Evolutionary conservation across 140 eudicot species (phyloP), one percentile per base, ranked within the genome.

Genomic region (Senecio squalidus): DNA sequence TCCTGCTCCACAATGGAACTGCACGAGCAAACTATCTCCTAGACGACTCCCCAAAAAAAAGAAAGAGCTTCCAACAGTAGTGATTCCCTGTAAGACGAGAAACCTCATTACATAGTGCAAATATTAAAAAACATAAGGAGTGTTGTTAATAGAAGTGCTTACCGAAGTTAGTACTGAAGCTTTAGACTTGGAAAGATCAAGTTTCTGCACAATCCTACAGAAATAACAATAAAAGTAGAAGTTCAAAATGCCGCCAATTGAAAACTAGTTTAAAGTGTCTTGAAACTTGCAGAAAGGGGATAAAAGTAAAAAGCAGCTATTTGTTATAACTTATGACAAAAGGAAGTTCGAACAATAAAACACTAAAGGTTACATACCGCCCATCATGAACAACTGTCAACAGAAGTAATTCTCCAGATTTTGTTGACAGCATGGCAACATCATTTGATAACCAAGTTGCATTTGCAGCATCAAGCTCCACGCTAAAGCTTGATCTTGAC

Each of bases 101-200:
- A 58, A 62, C 43, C 39, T 52, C 22, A 52, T 27, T 43, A 43
- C 21, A 38, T 57, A 60, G 4, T 33, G 52, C 20, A 53, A 29
- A 24, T 6, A 28, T 18, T 39, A 0, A 8, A 31, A 48, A 4
- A 2, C 14, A 56, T 10, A 5, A 45, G 26, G 31, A 0, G n/a
- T 46, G 63, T 34, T 44, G 48, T 58, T 21, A 52, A 41, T 51
- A 58, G 27, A 43, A 22, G 33, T 55, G 59, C 95, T 74, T 57
- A 93, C 99, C 79, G 99, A 88, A 23, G 96, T 75, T 53, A 93
- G 88, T 27, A 93, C 99, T 44, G 99, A 88, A 67, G 96, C 99
- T 83, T 86, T 84, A 36, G 99, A 88, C 73, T 93, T 93, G 28
- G 95, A 75, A 69, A 93, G 89, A 55, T 93, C 96, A 46, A 93